These are phyloP conservation scores for Euclidium syriacum DNA, from an alignment of 345 rosid species.

Conservation along the genomic window DNA sequence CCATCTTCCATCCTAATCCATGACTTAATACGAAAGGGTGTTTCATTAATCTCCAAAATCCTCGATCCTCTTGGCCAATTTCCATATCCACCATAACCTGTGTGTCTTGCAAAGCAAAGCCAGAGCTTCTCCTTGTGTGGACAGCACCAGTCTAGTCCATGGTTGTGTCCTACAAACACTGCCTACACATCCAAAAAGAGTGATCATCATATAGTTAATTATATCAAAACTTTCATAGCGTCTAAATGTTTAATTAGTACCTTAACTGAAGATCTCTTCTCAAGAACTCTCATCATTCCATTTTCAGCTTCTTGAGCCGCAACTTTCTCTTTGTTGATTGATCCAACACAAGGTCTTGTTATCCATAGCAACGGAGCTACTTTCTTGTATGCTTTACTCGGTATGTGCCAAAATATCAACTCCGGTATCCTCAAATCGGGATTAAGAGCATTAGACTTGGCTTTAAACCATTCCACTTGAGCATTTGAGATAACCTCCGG, in stretches of 20 bases:
- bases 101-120: conserved; percentile 95
- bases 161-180: conserved; percentile 89
- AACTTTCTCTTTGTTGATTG: conserved; percentile 70
- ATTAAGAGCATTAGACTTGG: conserved; percentile 48
- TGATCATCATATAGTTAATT: background rate
- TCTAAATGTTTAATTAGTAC: conserved; percentile 25
- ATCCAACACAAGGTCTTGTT: conserved; percentile 71
- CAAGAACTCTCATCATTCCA: conserved; percentile 63
- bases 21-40: conserved; percentile 57
- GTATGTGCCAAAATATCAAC: conserved; percentile 91
- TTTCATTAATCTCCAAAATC: conserved; percentile 58
- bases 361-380: conserved; percentile 66
- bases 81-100: conserved; percentile 87
- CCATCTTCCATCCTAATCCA: conserved; percentile 97
- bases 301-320: conserved; percentile 76
- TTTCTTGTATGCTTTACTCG: conserved; percentile 62
- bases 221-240: background rate
- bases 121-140: conserved; percentile 56
- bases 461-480: conserved; percentile 74
- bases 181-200: conserved; percentile 39
- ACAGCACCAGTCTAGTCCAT: conserved; percentile 96
- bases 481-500: conserved; percentile 71
- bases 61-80: conserved; percentile 83
- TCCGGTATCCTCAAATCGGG: conserved; percentile 77
- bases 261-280: conserved; percentile 62